Evolutionary conservation across 371 early-diverging fungal genomes (phyloP).

Genomic region (Mortierella sp.): DNA sequence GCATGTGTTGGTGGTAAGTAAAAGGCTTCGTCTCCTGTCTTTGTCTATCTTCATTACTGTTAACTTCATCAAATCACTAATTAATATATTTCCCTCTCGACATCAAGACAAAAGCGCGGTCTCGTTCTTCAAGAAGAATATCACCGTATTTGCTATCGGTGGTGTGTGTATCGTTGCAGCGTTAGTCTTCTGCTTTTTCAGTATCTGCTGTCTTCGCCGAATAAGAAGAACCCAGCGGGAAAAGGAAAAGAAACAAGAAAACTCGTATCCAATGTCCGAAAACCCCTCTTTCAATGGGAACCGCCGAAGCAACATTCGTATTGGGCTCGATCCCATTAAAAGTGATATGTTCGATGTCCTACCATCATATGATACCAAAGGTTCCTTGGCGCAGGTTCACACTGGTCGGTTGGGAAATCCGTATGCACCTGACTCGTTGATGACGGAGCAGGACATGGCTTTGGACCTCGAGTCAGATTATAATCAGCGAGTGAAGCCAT

Average conservation of each 20-base stretch:
- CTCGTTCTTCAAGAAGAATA: conserved; percentile 34
- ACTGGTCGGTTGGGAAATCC: conserved; percentile 2
- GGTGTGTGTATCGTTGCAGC: conserved; percentile 15
- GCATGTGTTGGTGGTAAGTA: conserved; percentile 60
- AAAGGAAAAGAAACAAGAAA: conserved; percentile 15
- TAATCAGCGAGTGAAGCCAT: conserved; percentile 9
- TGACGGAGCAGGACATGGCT: conserved; percentile 46
- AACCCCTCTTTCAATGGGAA: conserved; percentile 8
- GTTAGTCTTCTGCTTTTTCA: conserved; percentile 27
- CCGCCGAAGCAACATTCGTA: conserved; percentile 39
- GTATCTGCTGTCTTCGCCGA: conserved; percentile 25
- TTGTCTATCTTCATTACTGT: neutral
- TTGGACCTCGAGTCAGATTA: conserved; percentile 28
- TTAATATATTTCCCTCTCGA: too few relatives aligned
- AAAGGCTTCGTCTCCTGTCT: neutral
- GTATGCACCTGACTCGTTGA: conserved; percentile 29
- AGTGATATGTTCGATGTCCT: conserved; percentile 8
- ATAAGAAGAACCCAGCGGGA: conserved; percentile 11
- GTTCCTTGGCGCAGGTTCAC: conserved; percentile 9
- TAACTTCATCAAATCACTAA: neutral
- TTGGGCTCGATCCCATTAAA: conserved; percentile 40
- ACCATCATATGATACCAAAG: conserved; percentile 18
- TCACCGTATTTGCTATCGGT: conserved; percentile 15
- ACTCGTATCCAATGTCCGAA: conserved; percentile 42
- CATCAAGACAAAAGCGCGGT: conserved; percentile 15